Base-by-base conservation (phyloP, 2,329 filamentous ascomycete genomes). In the Penicillium sp. region DNA sequence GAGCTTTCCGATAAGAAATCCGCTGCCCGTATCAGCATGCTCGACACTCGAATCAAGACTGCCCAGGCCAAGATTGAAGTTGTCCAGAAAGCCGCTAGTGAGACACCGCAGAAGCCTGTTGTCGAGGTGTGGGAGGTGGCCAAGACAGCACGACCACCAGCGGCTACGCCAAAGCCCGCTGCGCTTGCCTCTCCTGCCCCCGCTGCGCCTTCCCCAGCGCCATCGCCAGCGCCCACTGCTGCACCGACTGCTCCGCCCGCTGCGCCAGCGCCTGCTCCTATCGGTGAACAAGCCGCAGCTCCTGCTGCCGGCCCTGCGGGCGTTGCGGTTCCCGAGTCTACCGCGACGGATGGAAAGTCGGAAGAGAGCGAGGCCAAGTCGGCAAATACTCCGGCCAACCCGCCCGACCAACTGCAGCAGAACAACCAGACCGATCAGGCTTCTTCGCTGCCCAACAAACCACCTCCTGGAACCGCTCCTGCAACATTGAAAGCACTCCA, bases 91-190 rank as follows among this genome's bases (percentile, higher is more conserved):
- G 91, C 92, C 10, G 89, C 87, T 0, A 79, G 78, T n/a, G 87
- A 95, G 42, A 96, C 91, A 0, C 92, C 92, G 0, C 79, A 92
- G 61, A 84, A 83, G 65, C 82, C 90, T 0, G 89, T 97, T 3
- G 81, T 76, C 8, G 90, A 96, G 69, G 91, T 96, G 0, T 96
- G 89, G 88, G 83, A 86, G 55, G 74, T 88, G 46, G 90, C 87
- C 0, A 91, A 92, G 70, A 76, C 72, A 46, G 80, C 82, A 9
- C 86, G 82, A 65, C 75, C 80, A 47, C 57, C 70, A 18, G 55
- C 69, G 23, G 50, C 65, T 33, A 50, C 62, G 24, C 54, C 59
- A 13, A 71, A 66, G 54, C 64, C 63, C 13, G 50, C 51, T 13
- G 53, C 56, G 31, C 41, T 52, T 31, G 52, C 54, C 24, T 55